Evolutionary conservation across 164 flowering plant genomes (phyloP), one percentile per base, ranked within the genome.

Genomic region (Magnolia sinica): DNA sequence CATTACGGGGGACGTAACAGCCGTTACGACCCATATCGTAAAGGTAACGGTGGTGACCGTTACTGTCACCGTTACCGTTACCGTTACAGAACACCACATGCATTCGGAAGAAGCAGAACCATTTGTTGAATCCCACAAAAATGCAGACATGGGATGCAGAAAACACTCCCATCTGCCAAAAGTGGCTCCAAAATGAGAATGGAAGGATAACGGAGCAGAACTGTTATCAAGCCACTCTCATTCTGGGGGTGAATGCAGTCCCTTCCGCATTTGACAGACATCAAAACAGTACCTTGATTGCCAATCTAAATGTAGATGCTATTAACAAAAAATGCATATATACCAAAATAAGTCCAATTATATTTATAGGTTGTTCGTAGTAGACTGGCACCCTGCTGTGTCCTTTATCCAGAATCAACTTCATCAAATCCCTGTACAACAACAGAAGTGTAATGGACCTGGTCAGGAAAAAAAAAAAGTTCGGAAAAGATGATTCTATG

Each of bases 371-470:
- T 64, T 92, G 88, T 83, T 93, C 98, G 82, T 89, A 90, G 81
- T 89, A 95, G 77, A 95, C 97, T 19, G 98, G 98, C 59, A 95
- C 82, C 79, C 98, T 87, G 88, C 98, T 95, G 76, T 95, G 98
- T 74, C 98, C 93, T 73, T 83, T 80, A 70, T 86, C 86, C 83
- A 91, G 65, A 31, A 90, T 88, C 81, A 16, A 55, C 61, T 55
- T 55, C 61, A 55, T 55, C 18, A 86, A 58, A 52, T 83, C 79
- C 80, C 91, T 89, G 85, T 20, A 50, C 7, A 49, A 20, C 22
- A 70, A 49, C 49, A 11, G 51, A 7, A 49, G 18, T 4, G 24
- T 49, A 70, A n/a, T 70, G 49, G 20, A 49, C 61, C 61, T 55
- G 18, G 45, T 37, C 45, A 37, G 45, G 2, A 37, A 37, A 37